Evolutionary conservation across 768 basidiomycete genomes (phyloP), one percentile per base, ranked within the genome.

Genomic region (Lactarius quietus): DNA sequence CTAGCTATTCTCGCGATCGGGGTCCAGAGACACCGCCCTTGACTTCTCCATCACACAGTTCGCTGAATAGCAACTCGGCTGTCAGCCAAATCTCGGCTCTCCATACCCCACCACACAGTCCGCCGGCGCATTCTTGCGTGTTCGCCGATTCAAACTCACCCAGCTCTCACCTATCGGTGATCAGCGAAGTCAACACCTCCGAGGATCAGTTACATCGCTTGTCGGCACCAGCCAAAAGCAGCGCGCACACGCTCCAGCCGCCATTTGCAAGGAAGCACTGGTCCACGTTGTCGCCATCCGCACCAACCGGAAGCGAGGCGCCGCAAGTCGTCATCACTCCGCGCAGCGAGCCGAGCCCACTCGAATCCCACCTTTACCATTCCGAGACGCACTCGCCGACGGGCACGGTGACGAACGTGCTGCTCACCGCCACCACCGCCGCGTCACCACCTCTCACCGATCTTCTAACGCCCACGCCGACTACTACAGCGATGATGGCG

Each of bases 21-120:
- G n/a, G 36, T 18, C 10, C 26, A 2, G 64, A 61, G 28, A 65
- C 64, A 51, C 55, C 64, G 10, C 60, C 55, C 12, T 52, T 65
- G 17, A 57, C 72, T 3, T 73, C 74, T n/a, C 64, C 72, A 18
- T 75, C 76, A 31, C 71, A 68, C 59, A 76, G 70, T 64, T 74
- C 76, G 9, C 39, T 73, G 41, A 69, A 65, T 8, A 65, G 69
- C 61, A 43, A 26, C 31, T 43, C 62, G 0, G 55, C 66, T 8
- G 45, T 55, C 33, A 66, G 64, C 23, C 60, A 39, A 8, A 51
- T 17, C 29, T 60, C 62, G n/a, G 33, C 14, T 5, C 60, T 69
- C 17, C 36, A 57, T 66, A 68, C 68, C 63, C 74, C 51, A 64
- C 75, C 43, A 60, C 70, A 65, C 66, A 70, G 63, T 12, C 67